Base-by-base conservation (phyloP, 2,329 filamentous ascomycete species). In the Albifimbria verrucaria region DNA sequence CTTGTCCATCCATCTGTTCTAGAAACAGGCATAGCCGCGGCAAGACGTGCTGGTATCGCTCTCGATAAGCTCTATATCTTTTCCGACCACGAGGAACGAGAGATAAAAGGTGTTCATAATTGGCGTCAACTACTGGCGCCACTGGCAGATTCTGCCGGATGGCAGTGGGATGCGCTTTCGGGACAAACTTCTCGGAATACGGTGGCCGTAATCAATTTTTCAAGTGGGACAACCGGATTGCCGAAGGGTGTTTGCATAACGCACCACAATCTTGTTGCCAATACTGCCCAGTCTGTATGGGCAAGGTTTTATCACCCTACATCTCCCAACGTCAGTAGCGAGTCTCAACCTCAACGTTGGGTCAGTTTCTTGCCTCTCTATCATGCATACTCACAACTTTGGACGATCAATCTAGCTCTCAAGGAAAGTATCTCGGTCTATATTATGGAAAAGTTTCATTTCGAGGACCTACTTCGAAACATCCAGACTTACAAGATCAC, bases 301-400 rank as follows among this genome's bases (percentile, higher is more conserved):
- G 74, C 77, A 62, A 68, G 70, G 21, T 75, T 74, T 54, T 62
- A 69, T 9, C 60, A 70, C 55, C 70, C 68, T 24, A 70, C 69
- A 9, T 66, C 70, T 48, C 51, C 60, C 2, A 69, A 69, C 55
- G 32, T n/a, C 12, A 39, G 32, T n/a, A n/a, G 32, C 32, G 59
- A 68, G 3, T 43, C 70, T 3, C 67, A 66, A 9, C 69, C 70
- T 3, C 67, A 66, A 9, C 69, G 77, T 39, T 80, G 77, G 75
- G 60, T 80, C 24, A 77, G 83, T 47, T 87, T 88, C 64, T 70
- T 90, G 12, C 88, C 87, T 1, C 80, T 88, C 63, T 88, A 85
- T 60, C 83, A 86, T 61, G 81, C 81, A 7, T 82, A 80, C 56
- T 78, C 78, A 2, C 81, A 85, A 62, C 71, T 80, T 3, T 74